Conservation (phyloP, 2,329 filamentous ascomycete genomes). For the Monosporascus ibericus region DNA sequence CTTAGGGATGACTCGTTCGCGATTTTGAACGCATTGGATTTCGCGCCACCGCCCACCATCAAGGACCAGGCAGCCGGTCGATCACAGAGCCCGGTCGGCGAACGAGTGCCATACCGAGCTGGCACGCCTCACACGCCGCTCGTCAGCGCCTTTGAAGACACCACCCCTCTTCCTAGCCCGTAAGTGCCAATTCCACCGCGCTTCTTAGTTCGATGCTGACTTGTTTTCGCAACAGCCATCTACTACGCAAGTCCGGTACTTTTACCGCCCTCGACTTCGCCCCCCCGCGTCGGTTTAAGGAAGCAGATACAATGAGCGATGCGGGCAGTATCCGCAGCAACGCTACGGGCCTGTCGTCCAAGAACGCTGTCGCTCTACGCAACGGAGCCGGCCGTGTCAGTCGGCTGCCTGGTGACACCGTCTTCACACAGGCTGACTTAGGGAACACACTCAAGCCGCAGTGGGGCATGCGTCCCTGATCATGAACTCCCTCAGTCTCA, state of each 20-base stretch:
- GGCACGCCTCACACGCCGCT: slow-evolving; percentile 72
- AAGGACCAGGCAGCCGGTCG: slow-evolving; percentile 65
- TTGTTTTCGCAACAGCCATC: slow-evolving; percentile 45
- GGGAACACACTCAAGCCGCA: slow-evolving; percentile 52
- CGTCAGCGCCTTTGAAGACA: slow-evolving; percentile 78
- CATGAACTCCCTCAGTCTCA: neutral
- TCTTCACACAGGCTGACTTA: slow-evolving; percentile 70
- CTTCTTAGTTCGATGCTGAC: slow-evolving; percentile 7
- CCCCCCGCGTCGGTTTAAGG: slow-evolving; percentile 67
- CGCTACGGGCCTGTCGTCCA: slow-evolving; percentile 68
- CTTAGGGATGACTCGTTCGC: slow-evolving; percentile 77
- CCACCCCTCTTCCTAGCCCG: slow-evolving; percentile 81
- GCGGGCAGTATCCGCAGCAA: slow-evolving; percentile 66
- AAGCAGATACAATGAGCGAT: slow-evolving; percentile 55
- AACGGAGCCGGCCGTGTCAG: slow-evolving; percentile 81
- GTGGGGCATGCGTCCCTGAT: slow-evolving; percentile 47
- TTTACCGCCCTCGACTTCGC: slow-evolving; percentile 80
- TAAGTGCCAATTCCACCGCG: slow-evolving; percentile 46
- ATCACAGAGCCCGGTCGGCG: slow-evolving; percentile 57
- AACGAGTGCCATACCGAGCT: slow-evolving; percentile 68
- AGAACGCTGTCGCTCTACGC: slow-evolving; percentile 66
- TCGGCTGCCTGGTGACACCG: slow-evolving; percentile 72
- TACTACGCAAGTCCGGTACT: slow-evolving; percentile 69
- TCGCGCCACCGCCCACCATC: slow-evolving; percentile 70
- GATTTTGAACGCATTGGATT: slow-evolving; percentile 65